phyloP scores from a whole-genome alignment of 1,284 basidiomycete species.

The Sanghuangporus baumii region DNA sequence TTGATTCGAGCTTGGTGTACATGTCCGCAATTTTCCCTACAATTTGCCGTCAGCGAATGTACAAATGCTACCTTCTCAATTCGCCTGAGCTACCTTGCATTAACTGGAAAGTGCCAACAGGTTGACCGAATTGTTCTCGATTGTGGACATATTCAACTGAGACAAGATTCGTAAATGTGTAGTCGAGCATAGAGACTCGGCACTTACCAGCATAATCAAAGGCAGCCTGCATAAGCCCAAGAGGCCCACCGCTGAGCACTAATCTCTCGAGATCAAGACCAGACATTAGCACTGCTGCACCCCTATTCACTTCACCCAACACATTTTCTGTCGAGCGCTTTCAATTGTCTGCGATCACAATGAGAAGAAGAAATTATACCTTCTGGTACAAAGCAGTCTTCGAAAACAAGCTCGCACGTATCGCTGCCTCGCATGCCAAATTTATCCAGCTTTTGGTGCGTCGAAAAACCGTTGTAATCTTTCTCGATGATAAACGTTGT shows the following conservation, averaged over 20 bases:
- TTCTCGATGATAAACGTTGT: slow-evolving; percentile 91
- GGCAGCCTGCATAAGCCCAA: slow-evolving; percentile 73
- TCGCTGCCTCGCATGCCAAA: slow-evolving; percentile 96
- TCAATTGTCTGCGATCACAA: neutral
- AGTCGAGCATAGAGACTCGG: neutral
- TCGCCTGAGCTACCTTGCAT: slow-evolving; percentile 73
- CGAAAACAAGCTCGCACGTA: slow-evolving; percentile 91
- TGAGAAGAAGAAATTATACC: slow-evolving; percentile 34
- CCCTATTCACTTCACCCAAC: slow-evolving; percentile 74
- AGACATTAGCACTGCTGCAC: slow-evolving; percentile 88
- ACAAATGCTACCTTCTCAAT: neutral
- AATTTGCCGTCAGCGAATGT: slow-evolving; percentile 4
- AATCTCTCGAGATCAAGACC: slow-evolving; percentile 90
- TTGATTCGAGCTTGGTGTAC: slow-evolving; percentile 91
- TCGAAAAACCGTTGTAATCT: slow-evolving; percentile 79
- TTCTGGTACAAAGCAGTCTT: slow-evolving; percentile 83
- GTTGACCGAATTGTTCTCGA: slow-evolving; percentile 84
- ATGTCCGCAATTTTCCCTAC: slow-evolving; percentile 83
- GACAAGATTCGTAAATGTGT: neutral
- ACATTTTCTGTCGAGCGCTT: slow-evolving; percentile 59
- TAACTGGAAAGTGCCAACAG: slow-evolving; percentile 89
- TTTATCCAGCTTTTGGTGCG: slow-evolving; percentile 89
- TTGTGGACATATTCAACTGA: slow-evolving; percentile 82
- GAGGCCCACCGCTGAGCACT: slow-evolving; percentile 83
- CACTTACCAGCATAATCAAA: slow-evolving; percentile 65